Percentiles rank a stretch among this genome's conserved stretches.
Conservation (phyloP, 495 filamentous ascomycete genomes). For the Penicillium cinerascens region DNA sequence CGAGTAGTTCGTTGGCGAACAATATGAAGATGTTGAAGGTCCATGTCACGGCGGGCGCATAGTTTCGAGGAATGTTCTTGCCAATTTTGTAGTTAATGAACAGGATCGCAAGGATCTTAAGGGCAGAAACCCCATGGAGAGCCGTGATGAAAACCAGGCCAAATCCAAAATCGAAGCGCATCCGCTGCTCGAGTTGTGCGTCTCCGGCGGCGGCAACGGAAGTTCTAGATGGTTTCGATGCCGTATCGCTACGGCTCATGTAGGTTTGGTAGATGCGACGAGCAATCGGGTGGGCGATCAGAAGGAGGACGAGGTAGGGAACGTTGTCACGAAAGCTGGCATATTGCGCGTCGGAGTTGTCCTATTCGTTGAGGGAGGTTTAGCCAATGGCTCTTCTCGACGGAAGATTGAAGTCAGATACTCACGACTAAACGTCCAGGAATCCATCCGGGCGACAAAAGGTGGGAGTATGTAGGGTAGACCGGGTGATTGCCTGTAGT, state of each 20-base stretch:
- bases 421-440: slow-evolving; percentile 86
- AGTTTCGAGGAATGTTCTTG: slow-evolving; percentile 60
- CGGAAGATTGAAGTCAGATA: background rate
- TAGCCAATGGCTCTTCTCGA: background rate
- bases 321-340: slow-evolving; percentile 82
- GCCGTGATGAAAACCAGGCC: slow-evolving; percentile 71
- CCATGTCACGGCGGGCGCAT: slow-evolving; percentile 79
- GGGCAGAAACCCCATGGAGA: slow-evolving; percentile 78
- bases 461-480: slow-evolving; percentile 66
- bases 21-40: slow-evolving; percentile 82
- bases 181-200: slow-evolving; percentile 67
- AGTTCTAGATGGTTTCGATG: slow-evolving; percentile 12
- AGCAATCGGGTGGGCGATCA: slow-evolving; percentile 73
- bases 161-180: slow-evolving; percentile 80
- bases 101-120: slow-evolving; percentile 79
- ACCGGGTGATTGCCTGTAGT: slow-evolving; percentile 81
- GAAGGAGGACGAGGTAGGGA: slow-evolving; percentile 67
- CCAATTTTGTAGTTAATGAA: slow-evolving; percentile 78
- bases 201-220: slow-evolving; percentile 53
- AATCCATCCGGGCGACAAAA: slow-evolving; percentile 85
- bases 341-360: slow-evolving; percentile 90
- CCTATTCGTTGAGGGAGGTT: slow-evolving; percentile 43
- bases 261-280: slow-evolving; percentile 64
- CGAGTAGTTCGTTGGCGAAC: slow-evolving; percentile 83
- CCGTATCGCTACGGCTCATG: slow-evolving; percentile 5